Evolutionary conservation across 2,329 filamentous ascomycete species (phyloP).

Genomic region (Trichoderma gracile): DNA sequence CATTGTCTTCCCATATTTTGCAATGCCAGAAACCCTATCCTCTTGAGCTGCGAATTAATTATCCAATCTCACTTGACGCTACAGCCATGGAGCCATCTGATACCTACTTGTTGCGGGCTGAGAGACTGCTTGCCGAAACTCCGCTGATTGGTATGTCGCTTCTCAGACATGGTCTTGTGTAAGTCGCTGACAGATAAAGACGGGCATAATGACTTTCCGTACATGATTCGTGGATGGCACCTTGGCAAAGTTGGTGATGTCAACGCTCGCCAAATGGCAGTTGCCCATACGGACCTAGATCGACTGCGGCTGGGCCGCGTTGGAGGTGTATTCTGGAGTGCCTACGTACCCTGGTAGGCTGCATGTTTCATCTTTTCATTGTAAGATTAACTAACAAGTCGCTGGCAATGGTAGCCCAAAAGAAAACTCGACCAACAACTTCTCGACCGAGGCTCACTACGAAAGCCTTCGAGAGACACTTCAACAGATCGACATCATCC

Average conservation of each 20-base stretch:
- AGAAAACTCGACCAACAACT: neutral
- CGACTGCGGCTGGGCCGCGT: slow-evolving; percentile 66
- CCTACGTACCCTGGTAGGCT: slow-evolving; percentile 71
- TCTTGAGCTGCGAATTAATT: neutral
- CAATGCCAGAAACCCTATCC: accelerated
- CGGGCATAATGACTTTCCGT: slow-evolving; percentile 80
- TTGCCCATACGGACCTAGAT: slow-evolving; percentile 67
- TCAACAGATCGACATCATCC: slow-evolving; percentile 68
- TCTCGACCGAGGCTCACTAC: neutral
- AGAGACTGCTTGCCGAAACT: neutral
- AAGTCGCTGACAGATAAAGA: slow-evolving; percentile 50
- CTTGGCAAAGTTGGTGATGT: slow-evolving; percentile 66
- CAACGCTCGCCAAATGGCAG: slow-evolving; percentile 65
- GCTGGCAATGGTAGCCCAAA: neutral
- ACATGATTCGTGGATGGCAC: slow-evolving; percentile 57
- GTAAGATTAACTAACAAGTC: neutral
- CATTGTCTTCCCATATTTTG: neutral
- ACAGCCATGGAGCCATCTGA: neutral
- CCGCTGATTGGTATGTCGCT: neutral
- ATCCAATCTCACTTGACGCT: too few relatives aligned
- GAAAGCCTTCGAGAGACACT: slow-evolving; percentile 56
- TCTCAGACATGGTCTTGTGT: accelerated
- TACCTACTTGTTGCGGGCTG: neutral
- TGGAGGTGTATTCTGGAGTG: slow-evolving; percentile 84
- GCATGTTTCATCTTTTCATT: too few relatives aligned